phyloP scores from a whole-genome alignment of 306 rosid genomes.

The Abrus precatorius region DNA sequence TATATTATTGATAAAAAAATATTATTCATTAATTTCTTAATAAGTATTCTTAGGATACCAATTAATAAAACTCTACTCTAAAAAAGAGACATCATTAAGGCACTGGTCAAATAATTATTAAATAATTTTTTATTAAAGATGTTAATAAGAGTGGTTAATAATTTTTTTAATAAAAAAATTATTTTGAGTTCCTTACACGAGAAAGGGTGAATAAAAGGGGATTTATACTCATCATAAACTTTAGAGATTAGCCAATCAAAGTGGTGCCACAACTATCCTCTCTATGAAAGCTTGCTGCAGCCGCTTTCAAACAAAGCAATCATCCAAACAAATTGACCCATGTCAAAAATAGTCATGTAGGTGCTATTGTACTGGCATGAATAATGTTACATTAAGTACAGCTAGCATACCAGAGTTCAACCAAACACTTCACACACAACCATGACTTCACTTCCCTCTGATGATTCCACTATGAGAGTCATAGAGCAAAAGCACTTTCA shows the following conservation, averaged over 20 bases:
- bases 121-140: no score
- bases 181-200: no score
- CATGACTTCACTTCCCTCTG: slow-evolving; percentile 52
- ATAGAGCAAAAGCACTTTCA: slow-evolving; percentile 48
- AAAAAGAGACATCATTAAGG: no score
- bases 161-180: no score
- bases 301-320: slow-evolving; percentile 45
- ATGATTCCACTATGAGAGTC: slow-evolving; percentile 47
- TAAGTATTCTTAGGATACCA: no score
- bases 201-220: not conserved
- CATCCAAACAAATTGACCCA: slow-evolving; percentile 2
- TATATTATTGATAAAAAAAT: no score
- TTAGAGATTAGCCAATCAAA: slow-evolving; percentile 44
- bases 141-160: no score
- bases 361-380: not conserved
- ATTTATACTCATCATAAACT: slow-evolving; percentile 38
- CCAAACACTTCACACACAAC: slow-evolving; percentile 61
- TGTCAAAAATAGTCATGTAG: not conserved
- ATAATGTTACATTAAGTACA: slow-evolving; percentile 15
- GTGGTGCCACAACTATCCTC: slow-evolving; percentile 15
- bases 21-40: no score
- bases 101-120: no score
- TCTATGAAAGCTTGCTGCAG: not conserved
- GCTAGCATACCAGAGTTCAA: slow-evolving; percentile 39
- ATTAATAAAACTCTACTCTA: no score